phyloP scores from a whole-genome alignment of 208 protist species.

The Dictyostelium gargantuum region DNA sequence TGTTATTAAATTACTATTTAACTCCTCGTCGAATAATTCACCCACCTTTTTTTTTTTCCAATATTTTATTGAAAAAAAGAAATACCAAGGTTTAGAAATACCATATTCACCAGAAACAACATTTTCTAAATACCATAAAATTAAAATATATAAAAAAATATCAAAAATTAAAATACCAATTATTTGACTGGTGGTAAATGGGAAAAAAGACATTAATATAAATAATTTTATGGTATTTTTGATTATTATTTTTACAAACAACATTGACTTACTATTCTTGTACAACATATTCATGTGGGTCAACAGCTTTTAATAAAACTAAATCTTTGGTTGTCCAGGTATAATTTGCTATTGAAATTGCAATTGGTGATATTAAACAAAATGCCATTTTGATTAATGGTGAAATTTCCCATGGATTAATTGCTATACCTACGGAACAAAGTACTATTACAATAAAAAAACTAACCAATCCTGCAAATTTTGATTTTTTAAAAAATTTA shows the following conservation, averaged over 20 bases:
- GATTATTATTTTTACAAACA: background rate
- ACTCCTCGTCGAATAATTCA: no score
- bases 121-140: slow-evolving; percentile 78
- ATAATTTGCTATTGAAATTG: slow-evolving; percentile 2
- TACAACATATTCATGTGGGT: background rate
- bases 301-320: background rate
- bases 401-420: background rate
- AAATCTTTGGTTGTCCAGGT: background rate
- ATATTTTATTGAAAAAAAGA: background rate
- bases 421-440: background rate
- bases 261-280: background rate
- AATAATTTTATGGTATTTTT: no score
- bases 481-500: slow-evolving; percentile 38
- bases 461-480: background rate
- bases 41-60: background rate
- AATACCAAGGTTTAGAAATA: background rate
- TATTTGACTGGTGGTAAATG: no score
- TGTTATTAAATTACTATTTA: no score
- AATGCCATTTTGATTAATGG: background rate
- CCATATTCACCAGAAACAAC: slow-evolving; percentile 65
- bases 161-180: slow-evolving; percentile 68
- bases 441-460: slow-evolving; percentile 5
- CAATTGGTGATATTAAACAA: slow-evolving; percentile 34
- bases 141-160: slow-evolving; percentile 66
- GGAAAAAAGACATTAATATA: no score